These are phyloP conservation scores for Yamadazyma triangularis DNA, from an alignment of 1,139 yeast genomes.

Conservation along the genomic window DNA sequence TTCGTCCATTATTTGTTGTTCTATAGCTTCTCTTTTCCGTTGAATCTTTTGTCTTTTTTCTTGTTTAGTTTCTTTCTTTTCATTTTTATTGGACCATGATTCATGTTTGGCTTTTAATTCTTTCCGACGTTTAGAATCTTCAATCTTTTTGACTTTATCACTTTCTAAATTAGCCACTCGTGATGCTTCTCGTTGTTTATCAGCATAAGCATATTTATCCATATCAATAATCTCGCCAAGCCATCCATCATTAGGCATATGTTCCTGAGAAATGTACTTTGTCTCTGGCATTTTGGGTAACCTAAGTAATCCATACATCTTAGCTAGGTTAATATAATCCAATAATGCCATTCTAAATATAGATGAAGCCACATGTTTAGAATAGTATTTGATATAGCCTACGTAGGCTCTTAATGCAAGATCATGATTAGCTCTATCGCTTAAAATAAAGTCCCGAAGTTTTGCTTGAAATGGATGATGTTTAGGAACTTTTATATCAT, in stretches of 20 bases:
- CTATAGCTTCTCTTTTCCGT: slow-evolving; percentile 59
- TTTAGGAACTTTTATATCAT: slow-evolving; percentile 19
- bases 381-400: slow-evolving; percentile 76
- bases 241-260: slow-evolving; percentile 69
- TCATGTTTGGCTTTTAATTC: slow-evolving; percentile 50
- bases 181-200: slow-evolving; percentile 57
- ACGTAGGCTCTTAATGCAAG: slow-evolving; percentile 76
- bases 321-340: slow-evolving; percentile 70
- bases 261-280: slow-evolving; percentile 41
- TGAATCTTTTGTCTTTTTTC: slow-evolving; percentile 63
- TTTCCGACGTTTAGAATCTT: slow-evolving; percentile 46
- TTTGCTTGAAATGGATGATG: slow-evolving; percentile 22
- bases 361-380: slow-evolving; percentile 87
- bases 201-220: slow-evolving; percentile 63
- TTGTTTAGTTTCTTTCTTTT: slow-evolving; percentile 57
- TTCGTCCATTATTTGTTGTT: slow-evolving; percentile 48
- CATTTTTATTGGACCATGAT: slow-evolving; percentile 77
- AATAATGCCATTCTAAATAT: slow-evolving; percentile 73
- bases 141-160: slow-evolving; percentile 38
- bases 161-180: slow-evolving; percentile 57
- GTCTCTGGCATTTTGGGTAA: slow-evolving; percentile 96
- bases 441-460: slow-evolving; percentile 56
- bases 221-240: slow-evolving; percentile 56
- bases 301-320: slow-evolving; percentile 73
- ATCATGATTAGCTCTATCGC: slow-evolving; percentile 78